Base-by-base conservation (phyloP, 2,329 filamentous ascomycete species). In the Exophiala oligosperma region DNA sequence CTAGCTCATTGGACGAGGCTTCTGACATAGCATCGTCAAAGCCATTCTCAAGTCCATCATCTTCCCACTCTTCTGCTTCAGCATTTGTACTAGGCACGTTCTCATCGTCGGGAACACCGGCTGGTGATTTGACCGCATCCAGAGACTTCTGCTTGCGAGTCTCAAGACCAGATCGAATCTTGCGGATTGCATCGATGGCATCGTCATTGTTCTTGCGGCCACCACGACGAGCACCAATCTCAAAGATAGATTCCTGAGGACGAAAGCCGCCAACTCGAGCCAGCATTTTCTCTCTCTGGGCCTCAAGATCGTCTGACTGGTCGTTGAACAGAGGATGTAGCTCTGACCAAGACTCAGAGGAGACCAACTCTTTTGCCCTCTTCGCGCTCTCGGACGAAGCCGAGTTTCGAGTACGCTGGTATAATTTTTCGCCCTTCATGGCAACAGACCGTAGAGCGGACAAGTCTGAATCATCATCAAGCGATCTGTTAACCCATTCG, bases 211-310 rank as follows among this genome's bases (percentile, higher is more conserved):
- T 68, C 88, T 83, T 69, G 89, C 82, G 80, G 64, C 89, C 88
- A 40, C 86, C 88, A 60, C 87, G 84, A 66, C 88, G 85, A 5
- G 90, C 90, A 64, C 90, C 89, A 62, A 97, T 87, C 73, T 99
- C 94, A 67, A 99, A 99, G n/a, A 99, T 91, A 0, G 93, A 97
- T 74, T 99, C 94, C 44, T 87, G 81, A 0, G 95, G 94, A 66
- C 91, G 85, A 76, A 94, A 99, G 1, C 89, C 88, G 67, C 91
- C 92, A 57, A 99, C 91, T 58, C 87, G 85, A 32, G 91, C 91
- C 29, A 99, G 79, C 90, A 99, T 96, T 51, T 89, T 86, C 49
- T 92, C 86, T 32, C 92, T 84, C 49, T 90, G 87, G 59, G 85
- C 82, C 69, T 93, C 90, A 28, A 83, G 75, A 35, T 83, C 78